Conservation (phyloP, 768 basidiomycete genomes). For the Calocera viscosa region DNA sequence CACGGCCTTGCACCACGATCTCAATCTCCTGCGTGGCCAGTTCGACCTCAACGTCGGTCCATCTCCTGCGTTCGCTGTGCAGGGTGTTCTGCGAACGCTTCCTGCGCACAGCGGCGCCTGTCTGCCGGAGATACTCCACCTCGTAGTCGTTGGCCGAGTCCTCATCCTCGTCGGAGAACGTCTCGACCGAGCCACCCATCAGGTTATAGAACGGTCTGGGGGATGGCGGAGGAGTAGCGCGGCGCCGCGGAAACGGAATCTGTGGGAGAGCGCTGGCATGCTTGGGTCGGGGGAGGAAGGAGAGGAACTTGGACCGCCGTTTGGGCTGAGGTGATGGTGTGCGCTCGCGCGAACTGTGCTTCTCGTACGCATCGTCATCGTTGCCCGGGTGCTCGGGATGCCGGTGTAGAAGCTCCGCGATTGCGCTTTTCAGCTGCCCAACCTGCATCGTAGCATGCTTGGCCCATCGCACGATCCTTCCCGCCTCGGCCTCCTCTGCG, state of each 20-base stretch:
- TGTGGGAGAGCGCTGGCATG: neutral
- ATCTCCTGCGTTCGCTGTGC: conserved; percentile 7
- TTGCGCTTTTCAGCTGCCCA: neutral
- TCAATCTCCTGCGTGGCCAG: conserved; percentile 2
- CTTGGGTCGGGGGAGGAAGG: neutral
- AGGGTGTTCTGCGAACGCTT: neutral
- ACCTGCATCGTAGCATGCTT: conserved; percentile 1
- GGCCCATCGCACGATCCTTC: conserved; percentile 13
- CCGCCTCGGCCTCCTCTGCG: conserved; percentile 22
- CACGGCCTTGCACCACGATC: neutral
- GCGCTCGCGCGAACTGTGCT: neutral
- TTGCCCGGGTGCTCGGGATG: neutral
- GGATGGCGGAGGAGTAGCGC: neutral
- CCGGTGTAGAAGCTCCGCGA: neutral
- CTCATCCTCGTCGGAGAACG: conserved; percentile 15
- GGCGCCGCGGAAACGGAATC: neutral
- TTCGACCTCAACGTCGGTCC: conserved; percentile 1
- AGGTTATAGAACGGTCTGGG: neutral
- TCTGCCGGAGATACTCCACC: neutral
- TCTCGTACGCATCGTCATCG: neutral
- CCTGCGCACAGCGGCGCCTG: neutral
- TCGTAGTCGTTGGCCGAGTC: conserved; percentile 17
- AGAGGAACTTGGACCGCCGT: neutral
- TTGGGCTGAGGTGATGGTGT: neutral
- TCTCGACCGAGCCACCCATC: neutral